Base-by-base conservation (phyloP, 805 yeast species). In the Schizosaccharomyces octosporus region DNA sequence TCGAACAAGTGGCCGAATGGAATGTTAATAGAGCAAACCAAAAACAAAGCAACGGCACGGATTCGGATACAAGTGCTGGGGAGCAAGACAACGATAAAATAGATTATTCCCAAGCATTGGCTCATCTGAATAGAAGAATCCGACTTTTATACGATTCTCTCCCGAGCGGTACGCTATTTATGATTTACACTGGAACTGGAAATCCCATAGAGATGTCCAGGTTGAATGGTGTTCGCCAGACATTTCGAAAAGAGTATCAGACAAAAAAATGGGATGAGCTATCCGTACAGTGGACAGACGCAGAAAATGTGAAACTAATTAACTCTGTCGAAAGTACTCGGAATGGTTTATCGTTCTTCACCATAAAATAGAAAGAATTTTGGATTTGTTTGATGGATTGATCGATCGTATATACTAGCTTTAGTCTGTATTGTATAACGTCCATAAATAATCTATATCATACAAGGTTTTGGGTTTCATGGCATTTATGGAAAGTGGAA, bases 161-260 rank as follows among this genome's bases (percentile, higher is more conserved):
- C 24, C 86, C 95, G 0, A 70, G 72, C 1, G 76, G 81, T 43
- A 77, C 95, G 0, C 70, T 82, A 27, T 65, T 89, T 17, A 72
- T 87, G 0, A 67, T 87, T 1, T 74, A 80, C 66, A 76, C 86
- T 0, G 87, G 85, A 1, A 73, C 78, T 60, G 87, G 87, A 11
- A 80, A 81, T 66, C 79, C 82, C 2, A 69, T 76, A 9, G 76
- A 74, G 60, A 68, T 70, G 64, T 73, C 61, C 6, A 54, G 63
- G 24, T 36, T 65, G 51, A 62, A 61, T 31, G 63, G 61, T 2
- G 29, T 61, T 45, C 62, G 60, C n/a, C 13, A 19, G 3, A 60
- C 67, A 48, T 79, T 74, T 63, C 76, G 76, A 63, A 68, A 72
- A 63, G 73, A 74, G 43, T 78, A 75, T 69, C 73, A 73, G 61